Evolutionary conservation across 306 rosid genomes (phyloP).

Genomic region (Arachis stenosperma): DNA sequence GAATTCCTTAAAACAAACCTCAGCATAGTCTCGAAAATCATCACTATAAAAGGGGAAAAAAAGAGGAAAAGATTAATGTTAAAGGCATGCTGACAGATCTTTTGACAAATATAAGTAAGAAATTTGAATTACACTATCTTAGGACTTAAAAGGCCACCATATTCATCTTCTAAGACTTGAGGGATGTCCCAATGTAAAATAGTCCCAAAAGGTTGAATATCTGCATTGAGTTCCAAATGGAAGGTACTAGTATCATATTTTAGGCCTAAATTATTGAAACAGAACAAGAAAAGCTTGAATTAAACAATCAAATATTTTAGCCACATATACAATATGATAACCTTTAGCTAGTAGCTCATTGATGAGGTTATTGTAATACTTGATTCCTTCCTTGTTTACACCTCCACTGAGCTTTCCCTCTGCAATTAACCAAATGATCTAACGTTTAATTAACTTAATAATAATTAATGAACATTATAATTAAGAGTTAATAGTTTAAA

Average conservation of each 20-base stretch:
- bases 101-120: background rate
- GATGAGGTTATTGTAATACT: conserved; percentile 62
- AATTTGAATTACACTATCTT: conserved; percentile 48
- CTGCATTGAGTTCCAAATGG: conserved; percentile 21
- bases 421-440: conserved; percentile 24
- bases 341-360: conserved; percentile 52
- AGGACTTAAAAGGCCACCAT: conserved; percentile 52
- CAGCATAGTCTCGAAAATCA: conserved; percentile 42
- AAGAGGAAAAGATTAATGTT: background rate
- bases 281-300: background rate
- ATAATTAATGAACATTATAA: background rate
- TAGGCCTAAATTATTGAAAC: background rate
- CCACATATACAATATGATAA: conserved; percentile 15
- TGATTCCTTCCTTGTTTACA: conserved; percentile 53
- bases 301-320: background rate
- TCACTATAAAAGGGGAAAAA: background rate
- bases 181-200: conserved; percentile 73
- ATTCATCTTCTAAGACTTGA: conserved; percentile 58
- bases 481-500: too few relatives aligned
- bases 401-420: conserved; percentile 60
- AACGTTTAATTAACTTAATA: background rate
- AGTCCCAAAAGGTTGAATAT: conserved; percentile 53
- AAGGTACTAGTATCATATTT: background rate
- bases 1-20: conserved; percentile 43
- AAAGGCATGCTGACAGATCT: background rate